A percentile compares a stretch with the other conserved stretches of the same genome.
These are phyloP conservation scores for Paraconiothyrium sp. DNA, from an alignment of 2,329 filamentous ascomycete genomes.

Conservation along the genomic window DNA sequence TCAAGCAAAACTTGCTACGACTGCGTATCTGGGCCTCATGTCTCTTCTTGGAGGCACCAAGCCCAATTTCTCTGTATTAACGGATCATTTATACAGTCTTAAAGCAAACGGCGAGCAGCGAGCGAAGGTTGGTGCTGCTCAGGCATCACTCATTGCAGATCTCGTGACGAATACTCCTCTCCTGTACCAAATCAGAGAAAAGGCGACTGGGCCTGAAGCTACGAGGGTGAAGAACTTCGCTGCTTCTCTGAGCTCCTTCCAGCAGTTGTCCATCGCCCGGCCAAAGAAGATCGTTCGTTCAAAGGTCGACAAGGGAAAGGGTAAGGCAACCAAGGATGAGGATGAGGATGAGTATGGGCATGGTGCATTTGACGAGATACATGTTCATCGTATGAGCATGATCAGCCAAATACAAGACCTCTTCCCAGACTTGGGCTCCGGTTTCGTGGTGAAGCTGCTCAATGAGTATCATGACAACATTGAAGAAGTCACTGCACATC, in stretches of 20 bases:
- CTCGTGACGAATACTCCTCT: conserved; percentile 83
- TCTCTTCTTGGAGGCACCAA: conserved; percentile 73
- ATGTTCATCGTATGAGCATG: conserved; percentile 83
- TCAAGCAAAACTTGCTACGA: conserved; percentile 74
- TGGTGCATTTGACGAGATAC: conserved; percentile 61
- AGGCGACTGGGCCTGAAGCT: conserved; percentile 60
- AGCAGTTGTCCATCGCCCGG: conserved; percentile 62
- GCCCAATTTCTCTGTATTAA: conserved; percentile 77
- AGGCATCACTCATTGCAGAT: conserved; percentile 77
- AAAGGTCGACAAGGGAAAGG: conserved; percentile 74
- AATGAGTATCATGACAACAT: conserved; percentile 81
- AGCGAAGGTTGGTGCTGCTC: conserved; percentile 49
- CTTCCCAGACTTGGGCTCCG: conserved; percentile 86
- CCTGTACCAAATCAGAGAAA: conserved; percentile 68
- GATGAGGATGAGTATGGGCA: conserved; percentile 48
- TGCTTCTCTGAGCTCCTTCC: conserved; percentile 67
- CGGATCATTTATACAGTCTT: conserved; percentile 84
- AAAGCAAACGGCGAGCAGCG: conserved; percentile 76
- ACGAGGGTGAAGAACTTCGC: conserved; percentile 69
- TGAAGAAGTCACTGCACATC: conserved; percentile 81
- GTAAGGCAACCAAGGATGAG: conserved; percentile 47
- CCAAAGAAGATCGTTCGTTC: conserved; percentile 62
- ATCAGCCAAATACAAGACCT: conserved; percentile 93
- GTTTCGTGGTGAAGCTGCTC: conserved; percentile 80
- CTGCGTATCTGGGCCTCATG: conserved; percentile 77